phyloP scores from a whole-genome alignment of 2,329 filamentous ascomycete species.

The Penicillium italicum region DNA sequence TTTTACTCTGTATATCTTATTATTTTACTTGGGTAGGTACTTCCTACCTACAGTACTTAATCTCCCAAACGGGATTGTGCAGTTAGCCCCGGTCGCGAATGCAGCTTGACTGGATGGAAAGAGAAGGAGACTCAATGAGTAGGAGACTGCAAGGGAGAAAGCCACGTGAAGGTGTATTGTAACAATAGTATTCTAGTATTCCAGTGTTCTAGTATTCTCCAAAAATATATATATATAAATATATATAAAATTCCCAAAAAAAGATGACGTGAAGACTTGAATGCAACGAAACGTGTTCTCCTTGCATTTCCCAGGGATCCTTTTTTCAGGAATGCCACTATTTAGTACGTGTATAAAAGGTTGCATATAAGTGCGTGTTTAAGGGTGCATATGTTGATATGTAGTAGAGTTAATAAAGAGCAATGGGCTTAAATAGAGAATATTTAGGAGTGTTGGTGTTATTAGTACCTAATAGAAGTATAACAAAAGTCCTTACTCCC shows the following conservation, averaged over 20 bases:
- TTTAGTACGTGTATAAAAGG: too few species aligned
- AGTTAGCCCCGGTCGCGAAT: slow-evolving; percentile 6
- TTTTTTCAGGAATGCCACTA: background rate
- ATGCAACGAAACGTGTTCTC: slow-evolving; percentile 8
- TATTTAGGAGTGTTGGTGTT: background rate
- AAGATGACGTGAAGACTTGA: slow-evolving; percentile 5
- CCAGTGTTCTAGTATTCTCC: background rate
- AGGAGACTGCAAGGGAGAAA: slow-evolving; percentile 1
- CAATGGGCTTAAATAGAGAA: too few species aligned
- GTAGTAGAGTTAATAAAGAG: too few species aligned
- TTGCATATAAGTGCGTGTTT: too few species aligned
- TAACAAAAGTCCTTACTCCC: slow-evolving; percentile 7
- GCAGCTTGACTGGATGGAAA: slow-evolving; percentile 2
- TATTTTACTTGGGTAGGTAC: too few species aligned
- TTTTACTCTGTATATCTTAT: too few species aligned
- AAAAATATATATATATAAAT: background rate
- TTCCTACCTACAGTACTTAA: background rate
- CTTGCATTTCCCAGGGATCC: slow-evolving; percentile 4
- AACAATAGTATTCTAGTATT: background rate
- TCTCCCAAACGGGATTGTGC: slow-evolving; percentile 2
- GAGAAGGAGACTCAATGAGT: slow-evolving; percentile 3
- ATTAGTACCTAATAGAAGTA: background rate
- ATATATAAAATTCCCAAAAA: background rate
- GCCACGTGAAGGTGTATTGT: slow-evolving; percentile 7
- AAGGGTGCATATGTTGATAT: too few species aligned